These are phyloP conservation scores for Dothistroma septosporum DNA, from an alignment of 2,329 filamentous ascomycete species.

Conservation along the genomic window DNA sequence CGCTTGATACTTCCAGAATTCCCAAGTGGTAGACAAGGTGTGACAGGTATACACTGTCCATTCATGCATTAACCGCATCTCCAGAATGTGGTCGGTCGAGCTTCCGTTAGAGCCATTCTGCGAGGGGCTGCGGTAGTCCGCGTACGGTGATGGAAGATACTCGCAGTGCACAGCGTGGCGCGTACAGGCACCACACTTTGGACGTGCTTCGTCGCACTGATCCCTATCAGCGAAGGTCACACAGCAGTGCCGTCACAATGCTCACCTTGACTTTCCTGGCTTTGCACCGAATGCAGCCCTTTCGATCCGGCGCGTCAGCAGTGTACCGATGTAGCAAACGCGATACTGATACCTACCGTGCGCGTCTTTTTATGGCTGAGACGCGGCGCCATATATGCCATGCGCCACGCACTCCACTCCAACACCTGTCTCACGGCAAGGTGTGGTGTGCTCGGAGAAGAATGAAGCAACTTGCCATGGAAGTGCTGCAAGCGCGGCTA, in stretches of 20 bases:
- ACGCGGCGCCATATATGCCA: constrained; percentile 9
- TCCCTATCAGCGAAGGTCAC: neutral
- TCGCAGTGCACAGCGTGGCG: constrained; percentile 23
- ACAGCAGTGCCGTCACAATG: neutral
- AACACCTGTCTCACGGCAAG: too few species aligned
- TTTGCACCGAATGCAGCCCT: constrained; percentile 24
- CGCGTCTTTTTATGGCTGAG: constrained; percentile 18
- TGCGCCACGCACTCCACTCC: neutral
- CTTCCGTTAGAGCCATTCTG: neutral
- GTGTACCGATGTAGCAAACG: neutral
- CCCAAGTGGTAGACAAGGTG: constrained; percentile 16
- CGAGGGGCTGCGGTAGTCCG: constrained; percentile 4
- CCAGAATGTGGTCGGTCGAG: constrained; percentile 11
- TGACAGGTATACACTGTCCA: constrained; percentile 18
- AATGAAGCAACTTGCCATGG: too few species aligned
- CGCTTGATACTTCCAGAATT: constrained; percentile 25
- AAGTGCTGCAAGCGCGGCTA: too few species aligned
- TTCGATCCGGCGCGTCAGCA: neutral
- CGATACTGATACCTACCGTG: constrained; percentile 2
- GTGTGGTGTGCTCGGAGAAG: too few species aligned
- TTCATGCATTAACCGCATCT: constrained; percentile 18
- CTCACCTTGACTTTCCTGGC: constrained; percentile 21
- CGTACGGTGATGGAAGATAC: constrained; percentile 17
- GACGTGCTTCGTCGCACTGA: constrained; percentile 23
- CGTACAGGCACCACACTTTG: constrained; percentile 21